A percentile compares a stretch with the other conserved stretches of the same genome.
phyloP scores from a whole-genome alignment of 495 filamentous ascomycete genomes.

The Neurospora sp. region DNA sequence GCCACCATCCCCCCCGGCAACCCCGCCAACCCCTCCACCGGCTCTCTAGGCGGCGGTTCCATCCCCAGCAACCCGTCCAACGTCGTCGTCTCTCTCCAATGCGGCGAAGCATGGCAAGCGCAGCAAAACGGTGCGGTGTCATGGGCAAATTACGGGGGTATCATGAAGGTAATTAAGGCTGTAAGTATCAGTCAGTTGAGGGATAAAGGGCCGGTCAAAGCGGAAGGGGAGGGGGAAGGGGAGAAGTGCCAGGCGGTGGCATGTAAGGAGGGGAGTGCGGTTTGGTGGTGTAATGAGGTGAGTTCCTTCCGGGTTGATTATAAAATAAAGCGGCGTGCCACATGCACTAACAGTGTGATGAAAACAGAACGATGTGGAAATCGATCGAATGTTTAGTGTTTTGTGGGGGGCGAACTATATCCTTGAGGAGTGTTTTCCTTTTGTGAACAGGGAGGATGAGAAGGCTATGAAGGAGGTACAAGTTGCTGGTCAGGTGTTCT shows the following conservation, averaged over 20 bases:
- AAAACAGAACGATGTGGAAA: neutral
- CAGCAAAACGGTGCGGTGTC: neutral
- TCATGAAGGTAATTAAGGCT: neutral
- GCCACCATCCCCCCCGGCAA: neutral
- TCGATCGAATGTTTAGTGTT: neutral
- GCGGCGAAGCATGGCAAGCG: neutral
- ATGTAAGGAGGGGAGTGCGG: neutral
- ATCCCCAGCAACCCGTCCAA: neutral
- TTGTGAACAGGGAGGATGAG: neutral
- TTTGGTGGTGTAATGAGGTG: neutral
- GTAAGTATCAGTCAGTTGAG: too few relatives aligned
- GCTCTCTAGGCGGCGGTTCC: neutral
- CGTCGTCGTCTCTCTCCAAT: rapidly evolving
- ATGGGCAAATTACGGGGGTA: neutral
- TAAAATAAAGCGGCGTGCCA: too few relatives aligned
- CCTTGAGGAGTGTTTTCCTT: neutral
- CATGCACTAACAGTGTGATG: too few relatives aligned
- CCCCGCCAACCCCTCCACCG: neutral
- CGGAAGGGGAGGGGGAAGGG: neutral
- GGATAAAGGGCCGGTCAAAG: too few relatives aligned
- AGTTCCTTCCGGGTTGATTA: neutral
- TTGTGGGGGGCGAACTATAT: neutral
- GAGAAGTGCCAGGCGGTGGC: neutral
- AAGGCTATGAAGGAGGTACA: neutral
- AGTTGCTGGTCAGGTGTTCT: neutral